These are phyloP conservation scores for Melocanna baccifera DNA, from an alignment of 176 grass and related monocot genomes.

Conservation along the genomic window DNA sequence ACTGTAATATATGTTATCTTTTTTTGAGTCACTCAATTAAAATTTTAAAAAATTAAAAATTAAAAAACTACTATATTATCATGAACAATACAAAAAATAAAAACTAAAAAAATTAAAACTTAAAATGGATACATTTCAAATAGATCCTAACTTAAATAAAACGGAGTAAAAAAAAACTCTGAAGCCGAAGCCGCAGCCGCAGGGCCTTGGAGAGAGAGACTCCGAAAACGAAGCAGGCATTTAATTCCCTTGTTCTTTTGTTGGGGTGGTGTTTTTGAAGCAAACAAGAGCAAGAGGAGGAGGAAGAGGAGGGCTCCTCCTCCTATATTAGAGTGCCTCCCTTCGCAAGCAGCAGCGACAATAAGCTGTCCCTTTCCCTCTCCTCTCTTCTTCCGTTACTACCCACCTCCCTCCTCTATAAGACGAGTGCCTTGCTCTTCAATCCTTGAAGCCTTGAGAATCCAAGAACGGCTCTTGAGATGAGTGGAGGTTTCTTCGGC, in stretches of 20 bases:
- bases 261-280: neutral
- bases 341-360: neutral
- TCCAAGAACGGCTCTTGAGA: conserved; percentile 16
- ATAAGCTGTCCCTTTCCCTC: conserved; percentile 33
- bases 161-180: no score
- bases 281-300: neutral
- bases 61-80: no score
- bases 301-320: neutral
- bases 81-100: no score
- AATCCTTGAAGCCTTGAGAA: neutral
- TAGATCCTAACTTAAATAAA: no score
- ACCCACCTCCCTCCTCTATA: neutral
- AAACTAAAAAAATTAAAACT: no score
- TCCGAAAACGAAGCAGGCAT: neutral
- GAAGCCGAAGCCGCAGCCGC: no score
- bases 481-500: conserved; percentile 29
- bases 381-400: conserved; percentile 11
- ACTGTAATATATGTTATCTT: no score
- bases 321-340: conserved; percentile 38
- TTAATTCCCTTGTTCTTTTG: conserved; percentile 26
- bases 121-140: no score
- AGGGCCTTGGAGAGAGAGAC: neutral
- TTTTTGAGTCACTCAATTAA: no score
- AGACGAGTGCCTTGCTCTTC: neutral
- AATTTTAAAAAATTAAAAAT: no score